Evolutionary conservation across 192 early-diverging fungal genomes (phyloP).

Genomic region (Linnemannia zychae): DNA sequence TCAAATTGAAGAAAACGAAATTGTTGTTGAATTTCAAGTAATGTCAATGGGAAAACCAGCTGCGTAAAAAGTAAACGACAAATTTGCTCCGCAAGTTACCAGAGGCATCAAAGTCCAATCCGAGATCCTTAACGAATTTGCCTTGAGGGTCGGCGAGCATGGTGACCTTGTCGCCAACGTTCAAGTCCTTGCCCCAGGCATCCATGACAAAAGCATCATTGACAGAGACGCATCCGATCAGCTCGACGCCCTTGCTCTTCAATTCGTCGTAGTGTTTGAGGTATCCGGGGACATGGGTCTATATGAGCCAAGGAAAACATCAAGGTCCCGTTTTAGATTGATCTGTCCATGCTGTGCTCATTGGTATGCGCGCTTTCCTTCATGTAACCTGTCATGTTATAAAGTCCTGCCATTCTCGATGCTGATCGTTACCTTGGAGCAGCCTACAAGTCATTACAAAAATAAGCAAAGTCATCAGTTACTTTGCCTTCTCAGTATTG

Average conservation of each 20-base stretch:
- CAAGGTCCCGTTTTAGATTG: not conserved
- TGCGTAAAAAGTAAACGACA: not conserved
- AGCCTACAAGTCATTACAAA: not conserved
- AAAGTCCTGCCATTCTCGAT: not conserved
- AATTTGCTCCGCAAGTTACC: slow-evolving; percentile 30
- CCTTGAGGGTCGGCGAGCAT: slow-evolving; percentile 69
- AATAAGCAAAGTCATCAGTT: no score
- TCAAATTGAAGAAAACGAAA: not conserved
- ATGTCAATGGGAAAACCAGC: not conserved
- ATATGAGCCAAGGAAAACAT: not conserved
- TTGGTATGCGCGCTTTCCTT: not conserved
- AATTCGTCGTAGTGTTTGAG: slow-evolving; percentile 60
- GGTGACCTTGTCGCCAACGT: slow-evolving; percentile 60
- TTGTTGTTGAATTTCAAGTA: not conserved
- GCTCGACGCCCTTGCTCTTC: slow-evolving; percentile 65
- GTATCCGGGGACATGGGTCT: slow-evolving; percentile 68
- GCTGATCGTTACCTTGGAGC: slow-evolving; percentile 38
- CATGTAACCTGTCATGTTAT: not conserved
- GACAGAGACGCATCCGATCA: slow-evolving; percentile 62
- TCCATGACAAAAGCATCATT: slow-evolving; percentile 70
- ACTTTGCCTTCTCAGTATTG: no score
- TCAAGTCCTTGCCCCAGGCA: slow-evolving; percentile 63
- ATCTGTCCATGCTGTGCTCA: not conserved
- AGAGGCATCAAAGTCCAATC: slow-evolving; percentile 70
- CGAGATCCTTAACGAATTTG: slow-evolving; percentile 64